phyloP scores from a whole-genome alignment of 2,329 filamentous ascomycete genomes.

The Stemphylium beticola region DNA sequence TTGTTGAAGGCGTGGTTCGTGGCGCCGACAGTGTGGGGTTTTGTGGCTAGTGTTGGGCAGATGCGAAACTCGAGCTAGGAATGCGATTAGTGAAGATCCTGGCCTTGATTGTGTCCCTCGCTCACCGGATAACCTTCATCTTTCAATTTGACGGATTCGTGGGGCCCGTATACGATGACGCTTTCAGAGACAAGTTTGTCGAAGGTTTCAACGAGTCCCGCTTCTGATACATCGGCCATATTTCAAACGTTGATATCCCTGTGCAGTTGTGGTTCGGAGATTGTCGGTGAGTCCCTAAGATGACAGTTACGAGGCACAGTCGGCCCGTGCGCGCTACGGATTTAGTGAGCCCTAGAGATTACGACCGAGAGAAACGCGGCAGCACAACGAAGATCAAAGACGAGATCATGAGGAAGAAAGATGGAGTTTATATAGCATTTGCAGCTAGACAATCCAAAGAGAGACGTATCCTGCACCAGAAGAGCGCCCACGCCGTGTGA shows the following conservation, averaged over 20 bases:
- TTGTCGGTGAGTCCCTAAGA: slow-evolving; percentile 12
- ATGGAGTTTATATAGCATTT: slow-evolving; percentile 13
- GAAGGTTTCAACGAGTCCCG: slow-evolving; percentile 24
- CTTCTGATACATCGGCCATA: slow-evolving; percentile 23
- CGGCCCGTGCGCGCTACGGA: slow-evolving; percentile 14
- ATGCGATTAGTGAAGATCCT: slow-evolving; percentile 1
- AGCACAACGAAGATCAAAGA: neutral
- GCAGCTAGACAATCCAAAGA: slow-evolving; percentile 12
- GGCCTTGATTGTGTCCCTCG: neutral
- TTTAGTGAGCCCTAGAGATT: slow-evolving; percentile 7
- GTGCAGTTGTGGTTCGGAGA: neutral
- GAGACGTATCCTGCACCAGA: slow-evolving; percentile 6
- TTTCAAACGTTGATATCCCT: neutral
- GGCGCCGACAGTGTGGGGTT: slow-evolving; percentile 37
- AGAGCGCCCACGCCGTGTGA: neutral
- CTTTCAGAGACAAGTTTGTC: slow-evolving; percentile 34
- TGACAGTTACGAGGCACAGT: slow-evolving; percentile 3
- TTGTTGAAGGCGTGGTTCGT: slow-evolving; percentile 24
- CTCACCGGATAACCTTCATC: slow-evolving; percentile 39
- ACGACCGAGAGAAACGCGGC: slow-evolving; percentile 1
- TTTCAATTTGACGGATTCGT: slow-evolving; percentile 26
- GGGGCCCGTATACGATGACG: slow-evolving; percentile 32
- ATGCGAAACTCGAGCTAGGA: slow-evolving; percentile 42
- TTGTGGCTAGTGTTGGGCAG: slow-evolving; percentile 36
- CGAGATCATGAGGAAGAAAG: too few relatives aligned